These are phyloP conservation scores for Vitis hybrid DNA, from an alignment of 177 flowering plant species.

Conservation along the genomic window DNA sequence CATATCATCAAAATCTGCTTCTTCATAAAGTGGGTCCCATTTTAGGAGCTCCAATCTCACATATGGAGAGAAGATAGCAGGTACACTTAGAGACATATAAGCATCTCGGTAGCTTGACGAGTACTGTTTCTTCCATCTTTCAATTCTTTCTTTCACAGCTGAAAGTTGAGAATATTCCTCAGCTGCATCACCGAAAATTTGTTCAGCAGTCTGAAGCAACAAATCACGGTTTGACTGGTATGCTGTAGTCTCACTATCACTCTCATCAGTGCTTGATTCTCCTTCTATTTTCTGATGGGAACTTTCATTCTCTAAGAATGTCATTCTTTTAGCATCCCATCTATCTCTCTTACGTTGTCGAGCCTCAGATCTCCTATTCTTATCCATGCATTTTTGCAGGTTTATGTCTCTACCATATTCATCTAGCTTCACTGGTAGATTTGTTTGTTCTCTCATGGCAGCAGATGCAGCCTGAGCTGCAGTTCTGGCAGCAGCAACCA, in stretches of 20 bases:
- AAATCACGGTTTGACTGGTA: constrained; percentile 57
- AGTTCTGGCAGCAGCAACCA: constrained; percentile 48
- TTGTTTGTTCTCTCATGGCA: constrained; percentile 45
- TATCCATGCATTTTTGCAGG: constrained; percentile 79
- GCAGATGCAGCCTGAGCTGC: constrained; percentile 72
- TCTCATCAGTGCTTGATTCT: constrained; percentile 96
- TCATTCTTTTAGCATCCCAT: constrained; percentile 57
- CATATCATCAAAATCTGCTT: constrained; percentile 76
- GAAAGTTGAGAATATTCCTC: constrained; percentile 82
- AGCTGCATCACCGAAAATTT: constrained; percentile 80
- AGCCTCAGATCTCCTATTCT: constrained; percentile 64
- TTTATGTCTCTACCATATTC: constrained; percentile 92
- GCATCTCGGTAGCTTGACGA: constrained; percentile 80
- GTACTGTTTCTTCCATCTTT: constrained; percentile 74
- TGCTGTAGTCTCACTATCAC: constrained; percentile 79
- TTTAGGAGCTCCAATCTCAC: constrained; percentile 92
- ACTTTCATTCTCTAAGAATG: constrained; percentile 45
- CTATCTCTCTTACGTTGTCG: constrained; percentile 56
- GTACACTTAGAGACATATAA: constrained; percentile 75
- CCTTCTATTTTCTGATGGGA: constrained; percentile 67
- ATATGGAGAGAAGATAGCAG: constrained; percentile 87
- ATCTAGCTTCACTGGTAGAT: constrained; percentile 74
- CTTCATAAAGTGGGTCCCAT: constrained; percentile 92
- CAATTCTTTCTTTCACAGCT: constrained; percentile 66
- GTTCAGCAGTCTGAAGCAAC: constrained; percentile 71